Evolutionary conservation across 495 filamentous ascomycete species (phyloP), one percentile per base, ranked within the genome.

Genomic region (Xylaria acuta): DNA sequence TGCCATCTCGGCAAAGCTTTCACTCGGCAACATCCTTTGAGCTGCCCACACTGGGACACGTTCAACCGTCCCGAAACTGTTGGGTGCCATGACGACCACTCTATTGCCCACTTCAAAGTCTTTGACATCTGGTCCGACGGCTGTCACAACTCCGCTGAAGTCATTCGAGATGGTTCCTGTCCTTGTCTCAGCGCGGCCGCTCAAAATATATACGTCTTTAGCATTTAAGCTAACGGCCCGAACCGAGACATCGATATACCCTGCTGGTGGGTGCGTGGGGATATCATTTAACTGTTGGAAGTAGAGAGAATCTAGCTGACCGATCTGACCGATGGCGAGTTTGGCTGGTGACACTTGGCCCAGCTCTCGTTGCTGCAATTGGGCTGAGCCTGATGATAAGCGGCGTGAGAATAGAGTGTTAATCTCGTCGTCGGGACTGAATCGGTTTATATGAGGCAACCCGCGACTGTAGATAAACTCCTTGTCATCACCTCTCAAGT

Each of bases 141-240:
- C 66, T n/a, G 22, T 43, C 4, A 75, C 72, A 2, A 73, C 27
- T 1, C 76, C 75, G 27, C 9, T 27, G 30, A 75, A 75, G 1
- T 77, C 75, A 7, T 45, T 41, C 0, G 73, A 66, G 0, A 63
- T 56, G 65, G 71, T 74, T 2, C 36, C 54, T 1, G 8, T 8
- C 1, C 60, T 67, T 5, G 72, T 73, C 12, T 74, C 71, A 5
- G 67, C 74, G 47, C 11, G 64, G 22, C 73, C 75, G 25, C 25
- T 51, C 40, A 75, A 12, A 1, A 30, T 40, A 45, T 77, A 77
- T 8, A 80, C 65, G 51, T 83, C 82, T 34, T 75, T 74, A 72
- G 80, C 78, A 72, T 81, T 86, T 11, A 86, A n/a, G 3, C 82
- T 79, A 4, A 78, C 63, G 9, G 47, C 47, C n/a, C 9, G 6